Evolutionary conservation across 1,139 yeast genomes (phyloP), one percentile per base, ranked within the genome.

Genomic region (Candida smagusa): DNA sequence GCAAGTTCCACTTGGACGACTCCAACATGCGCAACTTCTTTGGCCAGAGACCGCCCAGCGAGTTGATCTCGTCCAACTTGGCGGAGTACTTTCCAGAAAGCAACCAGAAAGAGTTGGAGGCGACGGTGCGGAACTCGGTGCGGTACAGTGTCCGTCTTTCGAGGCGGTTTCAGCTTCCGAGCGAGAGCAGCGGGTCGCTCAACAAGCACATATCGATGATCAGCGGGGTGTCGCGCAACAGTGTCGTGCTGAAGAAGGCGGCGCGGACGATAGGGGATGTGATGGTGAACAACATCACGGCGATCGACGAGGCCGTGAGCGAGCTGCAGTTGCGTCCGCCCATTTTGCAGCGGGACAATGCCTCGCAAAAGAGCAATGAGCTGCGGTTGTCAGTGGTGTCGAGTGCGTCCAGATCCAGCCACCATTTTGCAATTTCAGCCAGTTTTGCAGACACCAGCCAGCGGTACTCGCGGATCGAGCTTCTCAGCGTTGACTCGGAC

Each of bases 11-110:
- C 24, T 12, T 31, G 27, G 9, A 12, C 36, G 44, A 44, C 32
- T 48, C 54, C 2, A 57, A 60, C 3, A 65, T 70, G 61, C 74
- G 76, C 46, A 75, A 75, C 44, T 77, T 87, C 46, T 84, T 84
- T 55, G 95, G 95, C 11, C 96, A 88, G 55, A 72, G 97, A 52
- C 98, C 98, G 9, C 92, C 97, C 2, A 83, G 94, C 46, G 96
- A 89, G 56, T 75, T 89, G 53, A 92, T 92, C 47, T 87, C 96
- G 1, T 82, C 92, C 9, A 89, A 92, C 54, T 68, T 92, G 50
- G 84, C 89, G 1, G 96, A 90, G 47, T 92, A 86, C 58, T 92
- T 92, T 68, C 98, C 98, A 0, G 84, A 84, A 36, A 83, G 95
- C 0, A 82, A 79, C 29, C 79, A 81, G 37, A 72, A 74, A 34